A percentile compares a stretch with the other conserved stretches of the same genome.
Evolutionary conservation across 2,329 filamentous ascomycete genomes (phyloP).

Genomic region (Parafenestella ontariensis): DNA sequence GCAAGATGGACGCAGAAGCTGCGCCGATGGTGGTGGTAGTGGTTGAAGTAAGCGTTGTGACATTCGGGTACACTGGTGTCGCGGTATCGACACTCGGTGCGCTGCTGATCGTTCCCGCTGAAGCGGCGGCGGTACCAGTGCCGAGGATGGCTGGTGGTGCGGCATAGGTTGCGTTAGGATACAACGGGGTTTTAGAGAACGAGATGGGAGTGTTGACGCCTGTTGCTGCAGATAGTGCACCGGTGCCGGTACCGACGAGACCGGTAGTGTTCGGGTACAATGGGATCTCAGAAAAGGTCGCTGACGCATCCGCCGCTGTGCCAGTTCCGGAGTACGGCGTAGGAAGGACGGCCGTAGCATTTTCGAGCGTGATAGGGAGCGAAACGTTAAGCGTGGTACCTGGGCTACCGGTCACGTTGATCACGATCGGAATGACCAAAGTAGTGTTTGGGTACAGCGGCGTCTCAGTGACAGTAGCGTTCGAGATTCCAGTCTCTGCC

Average conservation of each 20-base stretch:
- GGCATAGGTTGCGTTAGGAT: constrained; percentile 12
- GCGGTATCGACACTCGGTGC: not conserved
- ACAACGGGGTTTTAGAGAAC: not conserved
- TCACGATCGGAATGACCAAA: not conserved
- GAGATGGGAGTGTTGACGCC: not conserved
- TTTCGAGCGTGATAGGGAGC: not conserved
- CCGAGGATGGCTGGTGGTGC: not conserved
- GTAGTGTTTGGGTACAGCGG: not conserved
- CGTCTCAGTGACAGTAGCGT: not conserved
- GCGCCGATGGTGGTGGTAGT: not conserved
- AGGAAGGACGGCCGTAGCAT: not conserved
- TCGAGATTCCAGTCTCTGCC: not conserved
- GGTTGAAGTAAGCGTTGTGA: not conserved
- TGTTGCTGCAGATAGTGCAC: not conserved
- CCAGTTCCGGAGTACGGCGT: not conserved
- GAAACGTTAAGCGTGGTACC: not conserved
- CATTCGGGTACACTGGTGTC: not conserved
- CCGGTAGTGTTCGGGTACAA: constrained; percentile 14
- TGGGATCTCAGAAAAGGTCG: not conserved
- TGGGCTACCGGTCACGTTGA: not conserved
- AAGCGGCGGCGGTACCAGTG: not conserved
- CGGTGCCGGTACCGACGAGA: not conserved
- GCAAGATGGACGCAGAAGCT: not conserved
- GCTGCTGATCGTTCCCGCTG: not conserved
- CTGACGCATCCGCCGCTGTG: not conserved